phyloP scores from a whole-genome alignment of 768 basidiomycete genomes.

The Vararia minispora region DNA sequence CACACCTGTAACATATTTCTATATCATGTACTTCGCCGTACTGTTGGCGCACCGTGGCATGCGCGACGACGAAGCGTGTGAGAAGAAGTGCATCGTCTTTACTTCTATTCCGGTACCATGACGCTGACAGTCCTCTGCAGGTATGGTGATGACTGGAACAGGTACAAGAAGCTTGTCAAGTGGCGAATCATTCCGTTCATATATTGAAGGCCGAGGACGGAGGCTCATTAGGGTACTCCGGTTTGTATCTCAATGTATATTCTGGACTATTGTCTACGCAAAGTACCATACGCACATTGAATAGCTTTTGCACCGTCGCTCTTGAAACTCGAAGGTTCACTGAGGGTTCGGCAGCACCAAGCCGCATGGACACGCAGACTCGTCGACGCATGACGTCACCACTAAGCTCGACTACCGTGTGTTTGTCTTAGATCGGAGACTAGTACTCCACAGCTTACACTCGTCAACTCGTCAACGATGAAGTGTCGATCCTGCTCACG shows the following conservation, averaged over 20 bases:
- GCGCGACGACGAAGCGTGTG: slow-evolving; percentile 87
- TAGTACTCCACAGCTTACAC: too few species aligned
- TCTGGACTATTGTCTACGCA: too few species aligned
- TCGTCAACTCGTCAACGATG: too few species aligned
- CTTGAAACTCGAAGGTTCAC: too few species aligned
- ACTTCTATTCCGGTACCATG: background rate
- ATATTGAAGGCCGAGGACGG: slow-evolving; percentile 32
- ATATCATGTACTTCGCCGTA: slow-evolving; percentile 78
- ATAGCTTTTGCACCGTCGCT: too few species aligned
- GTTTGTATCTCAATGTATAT: background rate
- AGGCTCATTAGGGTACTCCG: background rate
- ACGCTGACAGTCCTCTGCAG: slow-evolving; percentile 25
- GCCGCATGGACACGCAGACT: too few species aligned
- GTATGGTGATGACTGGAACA: slow-evolving; percentile 91
- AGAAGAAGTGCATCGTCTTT: slow-evolving; percentile 36
- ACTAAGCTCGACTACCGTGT: too few species aligned
- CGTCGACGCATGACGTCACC: too few species aligned
- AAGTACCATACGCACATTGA: too few species aligned
- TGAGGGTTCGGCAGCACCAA: too few species aligned
- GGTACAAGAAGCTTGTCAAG: slow-evolving; percentile 78
- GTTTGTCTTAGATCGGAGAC: too few species aligned
- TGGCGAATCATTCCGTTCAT: slow-evolving; percentile 81
- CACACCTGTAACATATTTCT: slow-evolving; percentile 95
- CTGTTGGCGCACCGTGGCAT: slow-evolving; percentile 84
- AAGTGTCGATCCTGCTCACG: too few species aligned